Base-by-base conservation (phyloP, 306 rosid genomes). In the Pachyrhizus erosus region DNA sequence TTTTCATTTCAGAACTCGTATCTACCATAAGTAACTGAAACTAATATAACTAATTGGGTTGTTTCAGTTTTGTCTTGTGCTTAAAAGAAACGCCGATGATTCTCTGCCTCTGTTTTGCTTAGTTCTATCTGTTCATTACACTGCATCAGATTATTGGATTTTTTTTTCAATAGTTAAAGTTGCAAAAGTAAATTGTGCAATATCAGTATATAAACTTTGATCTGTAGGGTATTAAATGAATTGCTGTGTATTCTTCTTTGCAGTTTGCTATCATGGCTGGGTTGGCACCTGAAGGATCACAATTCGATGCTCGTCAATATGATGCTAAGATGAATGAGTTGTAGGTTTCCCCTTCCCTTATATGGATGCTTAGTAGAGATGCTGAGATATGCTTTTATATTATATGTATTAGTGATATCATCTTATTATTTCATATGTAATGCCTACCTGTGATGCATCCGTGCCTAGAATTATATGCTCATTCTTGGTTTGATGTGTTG, bases 261-360 rank as follows among this genome's bases (percentile, higher is more conserved):
- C 60, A 67, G 49, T 75, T 82, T 75, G 71, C 76, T 84, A 83
- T 83, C 81, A 92, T 92, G 97, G 90, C 97, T 84, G 73, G 90
- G 79, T 4, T 66, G 40, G 86, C 70, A 76, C 85, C 90, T 0
- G 94, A 92, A 82, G 97, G 94, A 82, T 87, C 94, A 1, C 89
- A 90, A 40, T 68, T 39, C 9, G 73, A 68, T 68, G 17, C 52
- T 68, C 73, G 52, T 40, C 31, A 20, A 4, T 84, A 71, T 80
- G 94, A 92, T 90, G 49, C 92, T 27, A 89, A 90, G 85, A 92
- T 90, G 97, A 87, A 6, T 51, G 94, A 92, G 78, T 55, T 92
- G 97, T 90, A 73, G 75, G 92, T 80, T 83, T 52, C 27, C 18
- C 52, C 46, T 62, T 52, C 20, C 40, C 39, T 29, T 29, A 0